Base-by-base conservation (phyloP, 331 rosid species). In the Saraca asoca region DNA sequence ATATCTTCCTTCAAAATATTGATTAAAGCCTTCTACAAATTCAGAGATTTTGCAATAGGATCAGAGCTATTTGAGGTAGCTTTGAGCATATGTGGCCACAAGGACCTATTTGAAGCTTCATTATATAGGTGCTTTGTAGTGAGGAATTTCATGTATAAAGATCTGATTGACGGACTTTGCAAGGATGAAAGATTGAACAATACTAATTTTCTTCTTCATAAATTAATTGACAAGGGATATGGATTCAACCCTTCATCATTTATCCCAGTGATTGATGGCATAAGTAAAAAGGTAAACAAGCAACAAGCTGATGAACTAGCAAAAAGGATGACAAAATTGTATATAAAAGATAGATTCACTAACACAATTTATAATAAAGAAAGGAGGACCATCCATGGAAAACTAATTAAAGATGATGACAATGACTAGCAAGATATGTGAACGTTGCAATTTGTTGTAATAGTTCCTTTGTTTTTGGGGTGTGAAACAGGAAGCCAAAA, bases 201-300 rank as follows among this genome's bases (percentile, higher is more conserved):
- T 82, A 96, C 95, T 38, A 76, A 61, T 75, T 41, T 38, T 74
- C 76, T 87, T 76, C 85, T 93, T 70, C 75, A 63, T 37, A 79
- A 77, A 42, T 78, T 93, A 85, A 79, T 87, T 68, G 82, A 76
- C 42, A 85, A 74, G 71, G 89, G 86, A 66, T 83, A 79, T 50
- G 70, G 82, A 24, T 87, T 90, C 50, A 85, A 93, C 66, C 85
- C 84, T 76, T 88, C 97, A 19, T 73, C 90, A 7, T 85, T 93
- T 80, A 79, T 90, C 77, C 87, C 91, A 15, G 84, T 87, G 73
- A 87, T 90, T 68, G 96, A 93, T 76, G 88, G 88, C 63, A 83
- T 93, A 70, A 81, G 82, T 80, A 82, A 79, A 77, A 80, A 73
- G 72, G 98, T 91, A 64, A 82, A 78, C 71, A 93, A 84, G 66